Evolutionary conservation across 352 stramenopile genomes (phyloP), one percentile per base, ranked within the genome.

Genomic region (Plasmopara muralis): DNA sequence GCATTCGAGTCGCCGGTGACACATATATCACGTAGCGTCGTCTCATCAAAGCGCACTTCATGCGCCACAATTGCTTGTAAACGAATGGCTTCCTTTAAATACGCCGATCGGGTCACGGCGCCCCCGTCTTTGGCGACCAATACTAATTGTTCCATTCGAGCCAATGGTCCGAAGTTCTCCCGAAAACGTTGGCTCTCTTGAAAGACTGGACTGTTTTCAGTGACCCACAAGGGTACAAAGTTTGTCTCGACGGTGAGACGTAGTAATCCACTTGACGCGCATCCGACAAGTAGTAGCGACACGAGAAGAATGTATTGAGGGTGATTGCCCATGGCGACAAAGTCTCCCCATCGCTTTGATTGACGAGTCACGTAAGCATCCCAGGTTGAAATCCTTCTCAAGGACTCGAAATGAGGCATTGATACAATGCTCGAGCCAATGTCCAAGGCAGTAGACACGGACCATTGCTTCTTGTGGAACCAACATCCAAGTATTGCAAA

Each of bases 81-180:
- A 40, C 65, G 68, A n/a, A 86, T 75, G 5, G 75, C 59, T 54
- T 83, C 75, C 15, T 71, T 77, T 15, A 86, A 57, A 37, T 81
- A 77, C 18, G 62, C 55, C 14, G 60, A 45, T 15, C 75, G 68
- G 15, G 57, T 68, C 40, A 84, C 75, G 41, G 39, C 54, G 2
- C 75, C 73, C 16, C 76, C 77, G 16, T 87, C 77, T 40, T 85
- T 85, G 7, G 72, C 48, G 12, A 67, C 67, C 34, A 89, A 48
- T 18, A 89, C 73, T 29, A 87, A 53, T 25, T 69, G 67, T 16
- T 82, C 71, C 8, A 72, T 49, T 4, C 78, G 72, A 64, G 79
- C 75, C 33, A 85, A 69, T 33, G 76, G 78, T 31, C 72, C 71
- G 14, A 89, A 66, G 25, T 79, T 54, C 43, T 80, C 51, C 15